These are phyloP conservation scores for Metschnikowia dekortorum DNA, from an alignment of 805 yeast species.

Conservation along the genomic window DNA sequence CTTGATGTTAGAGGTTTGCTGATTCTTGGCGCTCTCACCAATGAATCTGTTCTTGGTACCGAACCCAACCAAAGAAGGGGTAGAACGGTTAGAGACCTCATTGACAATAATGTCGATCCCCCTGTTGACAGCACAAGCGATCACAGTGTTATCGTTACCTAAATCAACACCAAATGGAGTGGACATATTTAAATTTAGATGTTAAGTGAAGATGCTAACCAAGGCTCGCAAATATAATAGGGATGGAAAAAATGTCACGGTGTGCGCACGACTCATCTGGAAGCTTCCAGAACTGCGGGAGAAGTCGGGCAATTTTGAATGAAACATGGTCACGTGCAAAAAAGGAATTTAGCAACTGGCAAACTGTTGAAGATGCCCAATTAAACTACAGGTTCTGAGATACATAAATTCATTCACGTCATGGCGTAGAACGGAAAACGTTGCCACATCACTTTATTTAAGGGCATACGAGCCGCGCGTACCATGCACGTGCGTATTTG, in stretches of 20 bases:
- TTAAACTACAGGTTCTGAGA: neutral
- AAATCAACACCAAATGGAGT: slow-evolving; percentile 97
- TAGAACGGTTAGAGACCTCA: slow-evolving; percentile 96
- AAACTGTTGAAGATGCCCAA: neutral
- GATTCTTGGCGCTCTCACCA: slow-evolving; percentile 95
- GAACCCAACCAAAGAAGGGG: slow-evolving; percentile 89
- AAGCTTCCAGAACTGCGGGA: slow-evolving; percentile 19
- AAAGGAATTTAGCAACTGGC: neutral
- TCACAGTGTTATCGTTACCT: slow-evolving; percentile 90
- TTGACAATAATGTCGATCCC: slow-evolving; percentile 98
- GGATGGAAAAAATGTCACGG: slow-evolving; percentile 9
- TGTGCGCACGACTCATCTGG: slow-evolving; percentile 22
- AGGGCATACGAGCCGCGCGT: neutral
- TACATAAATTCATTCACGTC: neutral
- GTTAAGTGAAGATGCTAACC: neutral
- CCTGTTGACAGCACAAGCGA: slow-evolving; percentile 95
- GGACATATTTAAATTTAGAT: slow-evolving; percentile 51
- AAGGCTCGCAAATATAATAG: slow-evolving; percentile 1
- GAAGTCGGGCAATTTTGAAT: neutral
- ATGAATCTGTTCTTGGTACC: slow-evolving; percentile 84
- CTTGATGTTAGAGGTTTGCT: slow-evolving; percentile 93
- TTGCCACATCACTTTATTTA: neutral
- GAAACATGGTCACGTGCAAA: neutral
- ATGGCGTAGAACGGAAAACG: neutral
- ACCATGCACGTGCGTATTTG: neutral